phyloP scores from a whole-genome alignment of 163 green algal species.

The Prototheca cutis region DNA sequence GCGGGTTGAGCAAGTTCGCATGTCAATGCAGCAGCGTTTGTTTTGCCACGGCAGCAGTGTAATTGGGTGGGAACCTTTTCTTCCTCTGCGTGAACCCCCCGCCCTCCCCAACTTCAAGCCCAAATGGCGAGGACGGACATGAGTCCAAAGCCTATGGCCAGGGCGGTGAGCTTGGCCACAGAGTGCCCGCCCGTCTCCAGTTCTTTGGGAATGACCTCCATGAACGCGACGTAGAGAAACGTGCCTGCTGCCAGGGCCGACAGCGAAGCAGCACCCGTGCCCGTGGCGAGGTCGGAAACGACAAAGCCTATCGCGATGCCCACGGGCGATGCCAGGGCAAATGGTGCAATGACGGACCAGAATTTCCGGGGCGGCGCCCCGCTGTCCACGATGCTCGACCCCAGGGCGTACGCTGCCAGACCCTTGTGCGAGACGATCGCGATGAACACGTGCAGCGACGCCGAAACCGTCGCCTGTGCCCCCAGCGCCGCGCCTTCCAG shows the following conservation, averaged over 20 bases:
- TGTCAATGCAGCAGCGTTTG: too few species aligned
- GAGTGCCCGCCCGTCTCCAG: constrained; percentile 35
- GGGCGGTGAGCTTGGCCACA: constrained; percentile 43
- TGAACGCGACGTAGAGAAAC: constrained; percentile 78
- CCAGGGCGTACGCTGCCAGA: constrained; percentile 72
- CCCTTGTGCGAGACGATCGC: constrained; percentile 73
- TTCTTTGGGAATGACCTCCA: constrained; percentile 79
- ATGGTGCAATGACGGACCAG: constrained; percentile 54
- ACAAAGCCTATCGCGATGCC: constrained; percentile 60
- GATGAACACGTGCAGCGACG: constrained; percentile 72
- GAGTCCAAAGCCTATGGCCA: constrained; percentile 52
- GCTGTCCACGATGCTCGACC: constrained; percentile 58
- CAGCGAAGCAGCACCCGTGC: constrained; percentile 38
- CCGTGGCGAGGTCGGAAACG: constrained; percentile 36
- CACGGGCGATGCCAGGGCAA: constrained; percentile 58
- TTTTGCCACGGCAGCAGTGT: too few species aligned
- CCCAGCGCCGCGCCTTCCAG: constrained; percentile 64
- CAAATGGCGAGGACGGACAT: constrained; percentile 75
- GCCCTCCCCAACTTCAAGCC: constrained; percentile 31
- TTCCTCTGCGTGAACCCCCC: background rate
- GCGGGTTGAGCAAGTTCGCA: too few species aligned
- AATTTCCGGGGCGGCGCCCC: constrained; percentile 30
- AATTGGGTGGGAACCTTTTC: too few species aligned
- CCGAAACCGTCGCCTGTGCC: constrained; percentile 44
- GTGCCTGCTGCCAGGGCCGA: constrained; percentile 62